Evolutionary conservation across 352 stramenopile species (phyloP), one percentile per base, ranked within the genome.

Genomic region (Globisporangium echinulatum): DNA sequence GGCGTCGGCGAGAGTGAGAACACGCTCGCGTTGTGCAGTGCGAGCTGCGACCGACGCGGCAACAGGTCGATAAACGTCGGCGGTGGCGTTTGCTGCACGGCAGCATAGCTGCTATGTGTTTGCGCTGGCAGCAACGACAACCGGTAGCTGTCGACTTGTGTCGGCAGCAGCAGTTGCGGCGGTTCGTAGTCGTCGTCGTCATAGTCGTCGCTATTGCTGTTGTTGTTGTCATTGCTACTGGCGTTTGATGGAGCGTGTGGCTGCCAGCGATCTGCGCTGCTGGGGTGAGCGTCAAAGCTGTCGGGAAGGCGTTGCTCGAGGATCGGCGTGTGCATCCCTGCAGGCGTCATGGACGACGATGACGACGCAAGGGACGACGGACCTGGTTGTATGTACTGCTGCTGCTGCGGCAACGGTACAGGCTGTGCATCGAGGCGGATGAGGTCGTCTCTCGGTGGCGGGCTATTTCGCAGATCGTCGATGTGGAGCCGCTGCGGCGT

Each of bases 1-100:
- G 64, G 54, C 8, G 64, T 54, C 13, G 43, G 47, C 8, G 52
- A 68, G 39, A 62, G 60, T 49, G 25, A 25, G 25, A 25, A 25
- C 2, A 40, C n/a, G 6, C 56, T 43, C 8, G 49, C 54, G 54
- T 70, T 61, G 43, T 48, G 43, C 4, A 66, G 66, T 3, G 57
- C 71, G 7, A 79, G 33, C 51, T 74, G 52, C 37, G 71, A 79
- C 0, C 69, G 56, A 15, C 71, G 61, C 1, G 71, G 71, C 36
- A 79, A 63, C 17, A 59, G 68, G 55, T 66, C 52, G 8, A 57
- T 63, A 17, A 73, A 54, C 38, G 69, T 73, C 43, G 47, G 68
- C 61, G 56, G 63, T 38, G 10, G 39, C 13, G 40, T 42, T 6
- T 40, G 50, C 39, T 14, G 47, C 25, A 42, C 9, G 51, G 47